phyloP scores from a whole-genome alignment of 768 basidiomycete species.

The Clitopilus passeckerianus region DNA sequence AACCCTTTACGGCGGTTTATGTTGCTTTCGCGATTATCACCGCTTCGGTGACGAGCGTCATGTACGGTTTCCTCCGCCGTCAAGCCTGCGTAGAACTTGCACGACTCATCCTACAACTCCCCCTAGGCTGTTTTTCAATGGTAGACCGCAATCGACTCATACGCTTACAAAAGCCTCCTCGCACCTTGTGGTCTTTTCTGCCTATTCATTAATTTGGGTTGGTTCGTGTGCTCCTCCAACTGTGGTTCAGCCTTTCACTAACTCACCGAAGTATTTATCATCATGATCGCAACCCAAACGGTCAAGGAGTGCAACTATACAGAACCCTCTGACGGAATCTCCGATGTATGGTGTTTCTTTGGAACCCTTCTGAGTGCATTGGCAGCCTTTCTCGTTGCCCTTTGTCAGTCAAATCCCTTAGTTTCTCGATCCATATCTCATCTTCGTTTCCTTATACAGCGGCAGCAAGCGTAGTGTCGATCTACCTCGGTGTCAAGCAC shows the following conservation, averaged over 20 bases:
- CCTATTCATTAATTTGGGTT: not conserved
- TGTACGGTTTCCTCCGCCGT: not conserved
- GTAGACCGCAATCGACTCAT: not conserved
- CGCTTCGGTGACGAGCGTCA: not conserved
- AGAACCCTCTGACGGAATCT: not conserved
- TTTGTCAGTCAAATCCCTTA: no score
- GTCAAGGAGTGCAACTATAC: not conserved
- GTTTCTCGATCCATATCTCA: no score
- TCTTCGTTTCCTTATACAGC: no score
- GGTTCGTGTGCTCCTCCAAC: not conserved
- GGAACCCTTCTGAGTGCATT: not conserved
- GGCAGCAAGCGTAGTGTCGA: no score
- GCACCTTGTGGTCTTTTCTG: not conserved
- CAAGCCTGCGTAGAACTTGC: not conserved
- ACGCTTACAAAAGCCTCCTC: not conserved
- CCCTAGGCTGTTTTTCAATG: not conserved
- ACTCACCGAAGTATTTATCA: not conserved
- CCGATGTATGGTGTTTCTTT: not conserved
- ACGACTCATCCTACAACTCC: not conserved
- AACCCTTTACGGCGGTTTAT: not conserved
- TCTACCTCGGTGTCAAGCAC: no score
- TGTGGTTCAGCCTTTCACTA: not conserved
- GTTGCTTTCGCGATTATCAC: not conserved
- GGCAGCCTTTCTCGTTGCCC: no score
- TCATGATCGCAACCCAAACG: not conserved